Evolutionary conservation across 2,329 filamentous ascomycete species (phyloP).

Genomic region (Paramyrothecium sp.): DNA sequence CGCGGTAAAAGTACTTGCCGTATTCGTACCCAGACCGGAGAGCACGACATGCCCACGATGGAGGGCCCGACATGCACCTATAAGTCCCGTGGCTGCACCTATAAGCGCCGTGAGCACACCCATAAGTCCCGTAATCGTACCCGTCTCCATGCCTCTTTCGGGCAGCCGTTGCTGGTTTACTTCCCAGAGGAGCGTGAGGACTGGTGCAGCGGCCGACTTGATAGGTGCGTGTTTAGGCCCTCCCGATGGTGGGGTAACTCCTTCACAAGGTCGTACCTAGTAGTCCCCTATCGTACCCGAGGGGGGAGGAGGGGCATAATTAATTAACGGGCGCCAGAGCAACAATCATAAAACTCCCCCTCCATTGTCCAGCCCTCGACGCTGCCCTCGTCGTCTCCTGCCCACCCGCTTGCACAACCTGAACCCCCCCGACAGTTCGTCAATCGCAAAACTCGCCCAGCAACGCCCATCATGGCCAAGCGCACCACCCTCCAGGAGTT

Average conservation of each 20-base stretch:
- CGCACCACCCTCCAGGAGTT: slow-evolving; percentile 81
- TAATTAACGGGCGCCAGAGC: background rate
- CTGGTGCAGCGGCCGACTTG: too few relatives aligned
- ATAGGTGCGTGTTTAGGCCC: too few relatives aligned
- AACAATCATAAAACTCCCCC: background rate
- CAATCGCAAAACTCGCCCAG: background rate
- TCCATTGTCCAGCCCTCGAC: background rate
- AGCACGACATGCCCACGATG: background rate
- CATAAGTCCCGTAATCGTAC: too few relatives aligned
- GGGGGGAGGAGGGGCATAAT: background rate
- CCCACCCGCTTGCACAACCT: background rate
- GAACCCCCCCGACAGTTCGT: background rate
- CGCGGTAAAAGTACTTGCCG: background rate
- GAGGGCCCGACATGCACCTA: too few relatives aligned
- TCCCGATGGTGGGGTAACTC: background rate
- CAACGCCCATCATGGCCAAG: slow-evolving; percentile 53
- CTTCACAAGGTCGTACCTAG: background rate
- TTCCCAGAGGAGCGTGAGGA: too few relatives aligned
- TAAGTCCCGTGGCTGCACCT: too few relatives aligned
- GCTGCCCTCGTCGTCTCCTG: background rate
- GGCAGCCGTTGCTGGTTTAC: too few relatives aligned
- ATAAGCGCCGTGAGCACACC: too few relatives aligned
- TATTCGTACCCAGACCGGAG: background rate
- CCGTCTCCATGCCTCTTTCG: too few relatives aligned
- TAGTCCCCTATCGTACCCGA: background rate